Evolutionary conservation across 169 alveolate genomes (phyloP).

Genomic region (Fabrea salina): DNA sequence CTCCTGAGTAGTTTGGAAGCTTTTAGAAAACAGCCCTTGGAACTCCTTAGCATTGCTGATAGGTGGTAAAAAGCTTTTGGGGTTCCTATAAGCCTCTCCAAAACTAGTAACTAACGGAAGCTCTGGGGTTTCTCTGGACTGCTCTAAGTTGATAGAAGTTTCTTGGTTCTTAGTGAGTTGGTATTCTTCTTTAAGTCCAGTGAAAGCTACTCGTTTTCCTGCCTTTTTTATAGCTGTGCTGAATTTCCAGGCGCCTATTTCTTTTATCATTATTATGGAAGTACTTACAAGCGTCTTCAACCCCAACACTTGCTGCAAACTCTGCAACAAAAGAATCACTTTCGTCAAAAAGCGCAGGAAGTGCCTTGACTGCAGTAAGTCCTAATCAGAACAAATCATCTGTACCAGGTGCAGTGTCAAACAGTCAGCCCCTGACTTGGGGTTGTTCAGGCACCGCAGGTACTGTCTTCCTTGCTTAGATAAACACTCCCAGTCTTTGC

Average conservation of each 20-base stretch:
- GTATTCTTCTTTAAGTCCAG: not conserved
- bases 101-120: not conserved
- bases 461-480: constrained; percentile 19
- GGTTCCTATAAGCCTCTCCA: not conserved
- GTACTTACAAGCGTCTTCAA: constrained; percentile 12
- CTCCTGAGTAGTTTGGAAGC: not conserved
- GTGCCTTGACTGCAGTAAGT: constrained; percentile 12
- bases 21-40: not conserved
- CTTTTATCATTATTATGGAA: not conserved
- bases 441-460: not conserved
- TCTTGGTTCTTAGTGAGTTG: not conserved
- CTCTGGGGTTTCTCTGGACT: not conserved
- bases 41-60: not conserved
- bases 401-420: constrained; percentile 25
- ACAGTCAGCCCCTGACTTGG: not conserved
- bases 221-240: not conserved
- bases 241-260: not conserved
- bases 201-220: not conserved
- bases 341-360: constrained; percentile 13
- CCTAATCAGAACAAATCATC: not conserved
- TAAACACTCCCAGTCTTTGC: not conserved
- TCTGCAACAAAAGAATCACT: not conserved
- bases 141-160: not conserved
- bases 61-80: not conserved
- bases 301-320: not conserved